A percentile compares a stretch with the other conserved stretches of the same genome.
phyloP scores from a whole-genome alignment of 2,329 filamentous ascomycete genomes.

The Plectosphaerella sp. region DNA sequence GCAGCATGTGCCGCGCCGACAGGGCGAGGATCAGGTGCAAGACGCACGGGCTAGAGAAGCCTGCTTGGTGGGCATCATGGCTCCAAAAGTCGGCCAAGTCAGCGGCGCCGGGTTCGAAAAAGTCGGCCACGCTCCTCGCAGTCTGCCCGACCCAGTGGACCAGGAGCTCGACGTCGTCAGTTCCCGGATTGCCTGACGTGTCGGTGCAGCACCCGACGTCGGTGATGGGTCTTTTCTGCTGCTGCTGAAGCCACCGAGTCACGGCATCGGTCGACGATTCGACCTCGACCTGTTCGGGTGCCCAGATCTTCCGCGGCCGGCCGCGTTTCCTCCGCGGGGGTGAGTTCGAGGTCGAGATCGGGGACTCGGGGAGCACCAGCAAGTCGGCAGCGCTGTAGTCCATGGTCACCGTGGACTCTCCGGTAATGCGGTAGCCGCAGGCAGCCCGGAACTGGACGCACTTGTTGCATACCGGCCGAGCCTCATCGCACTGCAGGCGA shows the following conservation, averaged over 20 bases:
- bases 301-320: constrained; percentile 24
- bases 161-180: constrained; percentile 22
- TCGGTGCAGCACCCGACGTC: no score
- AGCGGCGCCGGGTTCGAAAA: constrained; percentile 11
- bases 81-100: constrained; percentile 17
- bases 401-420: not conserved
- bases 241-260: not conserved
- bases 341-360: not conserved
- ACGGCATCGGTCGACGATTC: not conserved
- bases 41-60: constrained; percentile 19
- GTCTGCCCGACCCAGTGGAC: constrained; percentile 21
- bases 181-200: not conserved
- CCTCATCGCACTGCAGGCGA: constrained; percentile 22
- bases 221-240: not conserved
- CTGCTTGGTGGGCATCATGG: constrained; percentile 22
- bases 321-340: constrained; percentile 19
- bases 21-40: constrained; percentile 22
- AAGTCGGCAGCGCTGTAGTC: not conserved
- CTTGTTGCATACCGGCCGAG: constrained; percentile 24
- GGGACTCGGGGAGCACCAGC: no score
- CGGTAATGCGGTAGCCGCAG: constrained; percentile 20
- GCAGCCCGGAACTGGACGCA: constrained; percentile 24
- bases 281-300: constrained; percentile 11
- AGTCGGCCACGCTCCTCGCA: constrained; percentile 14
- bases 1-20: constrained; percentile 19